Conservation (phyloP, 2,329 filamentous ascomycete genomes). For the Biscogniauxia mediterranea region DNA sequence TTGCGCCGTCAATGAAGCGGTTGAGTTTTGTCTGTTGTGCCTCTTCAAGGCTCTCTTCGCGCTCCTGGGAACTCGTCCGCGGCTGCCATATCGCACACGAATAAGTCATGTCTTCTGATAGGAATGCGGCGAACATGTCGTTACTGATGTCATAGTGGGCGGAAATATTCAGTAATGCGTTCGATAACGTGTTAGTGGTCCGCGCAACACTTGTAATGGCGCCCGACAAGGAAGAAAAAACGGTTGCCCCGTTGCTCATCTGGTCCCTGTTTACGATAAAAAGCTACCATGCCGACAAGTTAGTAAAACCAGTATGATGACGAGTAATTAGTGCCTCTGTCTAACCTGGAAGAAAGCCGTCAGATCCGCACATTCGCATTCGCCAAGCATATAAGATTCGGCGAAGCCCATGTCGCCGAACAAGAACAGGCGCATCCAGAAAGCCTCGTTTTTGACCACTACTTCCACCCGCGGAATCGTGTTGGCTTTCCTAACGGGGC, state of each 20-base stretch:
- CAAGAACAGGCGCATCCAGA: constrained; percentile 67
- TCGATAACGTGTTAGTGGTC: constrained; percentile 56
- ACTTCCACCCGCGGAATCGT: constrained; percentile 50
- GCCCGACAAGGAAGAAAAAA: constrained; percentile 57
- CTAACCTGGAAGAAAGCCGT: constrained; percentile 65
- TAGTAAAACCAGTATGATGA: constrained; percentile 17
- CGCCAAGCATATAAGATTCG: constrained; percentile 71
- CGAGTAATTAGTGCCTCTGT: background rate
- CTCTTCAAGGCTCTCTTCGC: constrained; percentile 57
- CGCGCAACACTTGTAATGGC: constrained; percentile 58
- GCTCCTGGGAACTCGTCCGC: constrained; percentile 37
- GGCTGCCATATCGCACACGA: constrained; percentile 67
- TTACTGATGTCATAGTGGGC: constrained; percentile 77
- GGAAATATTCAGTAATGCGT: constrained; percentile 63
- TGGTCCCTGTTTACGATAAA: constrained; percentile 68
- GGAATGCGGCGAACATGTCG: constrained; percentile 71
- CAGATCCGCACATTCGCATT: constrained; percentile 65
- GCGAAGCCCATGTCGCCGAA: constrained; percentile 76
- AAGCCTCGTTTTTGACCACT: constrained; percentile 61
- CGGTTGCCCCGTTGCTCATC: constrained; percentile 62
- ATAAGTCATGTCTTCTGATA: constrained; percentile 75
- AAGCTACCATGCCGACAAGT: constrained; percentile 43
- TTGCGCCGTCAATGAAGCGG: constrained; percentile 63
- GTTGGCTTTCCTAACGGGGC: constrained; percentile 34
- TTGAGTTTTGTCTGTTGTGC: constrained; percentile 68